Percentiles rank a stretch among this genome's conserved stretches.
phyloP scores from a whole-genome alignment of 176 grass and related monocot genomes.

The Triticum turgidum region DNA sequence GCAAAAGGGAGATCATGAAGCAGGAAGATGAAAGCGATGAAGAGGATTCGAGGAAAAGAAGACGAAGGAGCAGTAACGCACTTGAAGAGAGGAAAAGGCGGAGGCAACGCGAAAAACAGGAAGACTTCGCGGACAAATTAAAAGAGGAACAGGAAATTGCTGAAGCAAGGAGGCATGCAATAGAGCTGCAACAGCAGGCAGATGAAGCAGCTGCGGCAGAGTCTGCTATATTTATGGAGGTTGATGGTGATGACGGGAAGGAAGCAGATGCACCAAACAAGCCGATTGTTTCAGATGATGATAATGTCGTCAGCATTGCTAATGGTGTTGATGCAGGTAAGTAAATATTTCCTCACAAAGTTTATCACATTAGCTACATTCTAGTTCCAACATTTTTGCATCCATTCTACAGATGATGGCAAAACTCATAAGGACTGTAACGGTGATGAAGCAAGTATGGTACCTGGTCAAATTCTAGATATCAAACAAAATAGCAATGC shows the following conservation, averaged over 20 bases:
- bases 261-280: slow-evolving; percentile 50
- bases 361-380: neutral
- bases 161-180: slow-evolving; percentile 69
- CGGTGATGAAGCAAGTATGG: slow-evolving; percentile 36
- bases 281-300: slow-evolving; percentile 29
- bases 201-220: slow-evolving; percentile 54
- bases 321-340: slow-evolving; percentile 54
- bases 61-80: slow-evolving; percentile 52
- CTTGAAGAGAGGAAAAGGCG: slow-evolving; percentile 78
- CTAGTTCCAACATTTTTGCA: neutral
- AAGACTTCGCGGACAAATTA: slow-evolving; percentile 75
- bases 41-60: slow-evolving; percentile 87
- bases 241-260: slow-evolving; percentile 60
- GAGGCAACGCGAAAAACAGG: slow-evolving; percentile 82
- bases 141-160: slow-evolving; percentile 83
- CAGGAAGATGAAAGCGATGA: slow-evolving; percentile 96
- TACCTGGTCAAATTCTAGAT: slow-evolving; percentile 34
- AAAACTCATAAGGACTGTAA: slow-evolving; percentile 39
- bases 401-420: slow-evolving; percentile 44
- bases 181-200: slow-evolving; percentile 54
- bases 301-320: slow-evolving; percentile 28
- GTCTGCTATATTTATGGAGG: slow-evolving; percentile 53
- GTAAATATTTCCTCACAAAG: neutral
- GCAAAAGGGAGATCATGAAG: slow-evolving; percentile 73
- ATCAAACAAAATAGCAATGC: slow-evolving; percentile 64